Base-by-base conservation (phyloP, 352 stramenopile species). In the Globisporangium abappressorium region DNA sequence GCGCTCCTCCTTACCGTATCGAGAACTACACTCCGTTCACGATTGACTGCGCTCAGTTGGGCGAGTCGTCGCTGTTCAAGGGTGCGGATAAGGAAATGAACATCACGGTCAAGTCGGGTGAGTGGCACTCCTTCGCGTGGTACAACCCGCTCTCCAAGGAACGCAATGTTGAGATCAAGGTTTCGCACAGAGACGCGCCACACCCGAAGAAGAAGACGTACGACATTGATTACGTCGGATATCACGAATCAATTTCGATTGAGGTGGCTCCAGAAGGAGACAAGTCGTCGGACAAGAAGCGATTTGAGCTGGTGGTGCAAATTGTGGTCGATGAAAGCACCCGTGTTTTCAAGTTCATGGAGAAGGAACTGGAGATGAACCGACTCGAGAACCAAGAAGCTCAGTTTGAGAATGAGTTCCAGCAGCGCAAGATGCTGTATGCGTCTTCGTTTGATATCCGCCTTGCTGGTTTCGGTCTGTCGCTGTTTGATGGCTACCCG, bases 11-110 rank as follows among this genome's bases (percentile, higher is more conserved):
- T 20, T 96, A 94, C 70, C 85, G 88, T 8, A 89, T 96, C 55
- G 88, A 96, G 73, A 96, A 96, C 70, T 96, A 87, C 67, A 94
- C 88, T n/a, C 86, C 84, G 54, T 94, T 88, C 62, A 87, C 70
- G 41, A 80, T 93, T n/a, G 81, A 91, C 24, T 92, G 78, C 61
- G 82, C 80, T 22, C 86, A 94, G 51, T 66, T 94, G 65, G 80
- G 80, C 4, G 79, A 87, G 38, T 90, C 81, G 1, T 87, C 79
- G 6, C 76, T 94, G 26, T 93, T 94, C 71, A 87, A 76, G 33
- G 58, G 66, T 8, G 81, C 80, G 0, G 80, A 85, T 28, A 89
- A 85, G 28, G 80, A 87, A 57, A 80, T 74, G 30, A 66, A 59
- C 24, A 67, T 76, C 20, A 86, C 74, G 1, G 65, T 96, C 22